These are phyloP conservation scores for Panicum hallii DNA, from an alignment of 202 grass and related monocot genomes.

Conservation along the genomic window DNA sequence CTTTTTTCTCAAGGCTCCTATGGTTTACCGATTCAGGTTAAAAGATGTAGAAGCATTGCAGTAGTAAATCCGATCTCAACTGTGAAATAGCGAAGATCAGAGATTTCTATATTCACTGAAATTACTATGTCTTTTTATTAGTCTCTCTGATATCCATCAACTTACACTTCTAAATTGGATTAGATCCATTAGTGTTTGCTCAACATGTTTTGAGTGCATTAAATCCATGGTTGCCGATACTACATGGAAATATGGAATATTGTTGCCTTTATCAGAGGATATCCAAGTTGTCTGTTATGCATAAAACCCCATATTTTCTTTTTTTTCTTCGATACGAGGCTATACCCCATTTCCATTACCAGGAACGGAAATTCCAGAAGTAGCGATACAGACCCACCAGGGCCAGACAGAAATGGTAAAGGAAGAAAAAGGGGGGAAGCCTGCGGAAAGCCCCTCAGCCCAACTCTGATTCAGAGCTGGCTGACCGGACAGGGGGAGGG, in stretches of 20 bases:
- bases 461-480: no score
- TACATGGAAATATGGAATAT: not conserved
- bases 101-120: not conserved
- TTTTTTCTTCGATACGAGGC: no score
- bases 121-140: not conserved
- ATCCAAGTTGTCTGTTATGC: not conserved
- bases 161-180: not conserved
- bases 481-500: no score
- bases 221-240: not conserved
- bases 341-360: no score
- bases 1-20: not conserved
- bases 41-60: not conserved
- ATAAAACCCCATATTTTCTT: no score
- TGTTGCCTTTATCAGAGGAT: not conserved
- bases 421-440: no score
- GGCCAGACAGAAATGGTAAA: no score
- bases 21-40: not conserved
- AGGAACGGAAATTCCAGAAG: no score
- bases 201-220: not conserved
- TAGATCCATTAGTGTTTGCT: not conserved
- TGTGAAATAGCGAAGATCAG: not conserved
- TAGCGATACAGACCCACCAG: no score
- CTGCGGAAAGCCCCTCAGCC: no score
- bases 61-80: not conserved
- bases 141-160: not conserved